Evolutionary conservation across 75 land plant species (phyloP).

Genomic region (Pinus albicaulis): DNA sequence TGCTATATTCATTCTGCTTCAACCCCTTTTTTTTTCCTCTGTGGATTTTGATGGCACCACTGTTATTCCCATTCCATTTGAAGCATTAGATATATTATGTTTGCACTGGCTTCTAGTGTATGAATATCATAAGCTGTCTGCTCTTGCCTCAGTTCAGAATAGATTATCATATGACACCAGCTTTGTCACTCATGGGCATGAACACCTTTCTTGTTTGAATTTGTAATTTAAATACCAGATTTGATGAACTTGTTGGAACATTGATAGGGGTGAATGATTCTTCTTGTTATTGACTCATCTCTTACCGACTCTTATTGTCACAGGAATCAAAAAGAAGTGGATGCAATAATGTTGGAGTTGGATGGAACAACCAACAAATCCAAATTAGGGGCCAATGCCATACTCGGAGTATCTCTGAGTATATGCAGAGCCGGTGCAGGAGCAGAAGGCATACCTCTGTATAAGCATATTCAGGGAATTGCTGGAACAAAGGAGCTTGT

Average conservation of each 20-base stretch:
- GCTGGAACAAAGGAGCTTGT: constrained; percentile 90
- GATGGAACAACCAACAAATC: constrained; percentile 95
- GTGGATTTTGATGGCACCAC: too few relatives aligned
- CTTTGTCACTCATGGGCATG: not conserved
- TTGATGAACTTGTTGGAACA: not conserved
- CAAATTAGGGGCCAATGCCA: constrained; percentile 93
- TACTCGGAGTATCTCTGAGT: constrained; percentile 87
- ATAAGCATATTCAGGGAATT: constrained; percentile 79
- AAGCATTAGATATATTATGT: too few relatives aligned
- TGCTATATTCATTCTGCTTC: too few relatives aligned
- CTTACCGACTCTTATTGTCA: not conserved
- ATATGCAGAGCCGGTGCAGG: constrained; percentile 95
- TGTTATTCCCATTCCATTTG: too few relatives aligned
- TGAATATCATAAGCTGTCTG: too few relatives aligned
- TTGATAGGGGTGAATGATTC: not conserved
- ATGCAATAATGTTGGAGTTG: constrained; percentile 80
- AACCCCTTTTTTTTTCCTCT: too few relatives aligned
- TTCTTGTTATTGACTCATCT: not conserved
- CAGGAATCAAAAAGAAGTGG: constrained; percentile 84
- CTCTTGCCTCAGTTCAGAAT: too few relatives aligned
- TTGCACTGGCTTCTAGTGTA: too few relatives aligned
- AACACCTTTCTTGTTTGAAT: not conserved
- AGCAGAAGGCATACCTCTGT: constrained; percentile 77
- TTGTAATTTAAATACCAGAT: not conserved
- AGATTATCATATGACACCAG: not conserved